phyloP scores from a whole-genome alignment of 345 rosid genomes.

The Dimocarpus longan region DNA sequence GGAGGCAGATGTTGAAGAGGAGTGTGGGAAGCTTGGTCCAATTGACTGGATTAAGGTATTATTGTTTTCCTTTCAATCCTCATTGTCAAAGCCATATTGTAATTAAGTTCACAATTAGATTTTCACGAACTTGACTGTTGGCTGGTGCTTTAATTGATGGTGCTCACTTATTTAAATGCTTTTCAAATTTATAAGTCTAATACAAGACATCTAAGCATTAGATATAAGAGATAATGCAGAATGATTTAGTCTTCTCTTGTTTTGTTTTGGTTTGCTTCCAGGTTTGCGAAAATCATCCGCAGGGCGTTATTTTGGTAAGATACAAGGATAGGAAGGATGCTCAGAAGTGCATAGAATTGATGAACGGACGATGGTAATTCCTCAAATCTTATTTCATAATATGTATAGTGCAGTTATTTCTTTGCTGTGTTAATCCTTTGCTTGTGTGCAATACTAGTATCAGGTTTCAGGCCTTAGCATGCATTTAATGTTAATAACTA shows the following conservation, averaged over 20 bases:
- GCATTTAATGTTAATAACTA: not conserved
- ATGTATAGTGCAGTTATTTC: too few species aligned
- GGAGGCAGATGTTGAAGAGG: conserved; percentile 82
- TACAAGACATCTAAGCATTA: not conserved
- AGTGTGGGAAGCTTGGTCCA: conserved; percentile 83
- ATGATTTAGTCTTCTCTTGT: not conserved
- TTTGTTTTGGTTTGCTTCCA: conserved; percentile 32
- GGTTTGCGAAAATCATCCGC: conserved; percentile 91
- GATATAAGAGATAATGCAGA: not conserved
- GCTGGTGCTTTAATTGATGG: too few species aligned
- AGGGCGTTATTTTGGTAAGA: conserved; percentile 85
- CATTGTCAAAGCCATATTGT: not conserved
- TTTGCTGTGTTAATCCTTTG: not conserved
- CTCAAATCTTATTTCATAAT: not conserved
- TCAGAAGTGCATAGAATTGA: conserved; percentile 81
- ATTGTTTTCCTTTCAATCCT: not conserved
- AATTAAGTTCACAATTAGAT: not conserved
- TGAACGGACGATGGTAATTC: conserved; percentile 91
- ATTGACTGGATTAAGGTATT: conserved; percentile 79
- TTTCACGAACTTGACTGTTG: not conserved
- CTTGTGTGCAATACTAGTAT: not conserved
- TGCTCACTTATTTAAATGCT: not conserved
- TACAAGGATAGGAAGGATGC: conserved; percentile 90
- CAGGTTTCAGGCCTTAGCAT: not conserved
- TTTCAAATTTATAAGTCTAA: not conserved